Evolutionary conservation across 345 rosid genomes (phyloP).

Genomic region (Isatis tinctoria): DNA sequence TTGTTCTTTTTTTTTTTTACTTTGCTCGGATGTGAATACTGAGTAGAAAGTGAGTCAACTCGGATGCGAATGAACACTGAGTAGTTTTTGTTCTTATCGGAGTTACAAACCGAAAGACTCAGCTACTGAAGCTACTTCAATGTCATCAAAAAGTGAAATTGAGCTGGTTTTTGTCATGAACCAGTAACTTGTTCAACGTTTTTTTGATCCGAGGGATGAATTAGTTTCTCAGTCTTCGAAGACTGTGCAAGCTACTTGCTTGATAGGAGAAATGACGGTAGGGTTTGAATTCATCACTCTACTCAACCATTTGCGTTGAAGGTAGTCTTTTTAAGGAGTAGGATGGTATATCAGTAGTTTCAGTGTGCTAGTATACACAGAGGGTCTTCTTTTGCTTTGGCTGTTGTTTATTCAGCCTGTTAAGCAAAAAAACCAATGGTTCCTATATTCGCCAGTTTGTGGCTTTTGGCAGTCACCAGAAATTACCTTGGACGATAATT

Average conservation of each 20-base stretch:
- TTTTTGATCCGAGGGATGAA: not conserved
- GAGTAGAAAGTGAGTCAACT: constrained; percentile 11
- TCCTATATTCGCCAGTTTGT: constrained; percentile 7
- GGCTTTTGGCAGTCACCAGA: not conserved
- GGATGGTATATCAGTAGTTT: not conserved
- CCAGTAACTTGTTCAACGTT: not conserved
- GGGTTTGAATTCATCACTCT: not conserved
- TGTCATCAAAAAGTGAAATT: not conserved
- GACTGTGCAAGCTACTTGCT: not conserved
- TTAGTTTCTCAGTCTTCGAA: not conserved
- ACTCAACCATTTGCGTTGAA: not conserved
- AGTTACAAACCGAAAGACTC: not conserved
- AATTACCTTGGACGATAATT: not conserved
- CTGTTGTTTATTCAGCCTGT: not conserved
- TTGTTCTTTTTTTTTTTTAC: not conserved
- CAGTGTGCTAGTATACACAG: not conserved
- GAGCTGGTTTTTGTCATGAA: not conserved
- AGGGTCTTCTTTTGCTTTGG: not conserved
- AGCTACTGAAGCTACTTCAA: constrained; percentile 6
- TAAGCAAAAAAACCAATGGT: not conserved
- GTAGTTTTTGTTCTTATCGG: not conserved
- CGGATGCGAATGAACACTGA: not conserved
- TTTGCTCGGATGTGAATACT: not conserved
- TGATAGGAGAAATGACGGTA: not conserved
- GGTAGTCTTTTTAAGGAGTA: not conserved